These are phyloP conservation scores for Malbranchea zuffiana DNA, from an alignment of 2,329 filamentous ascomycete species.

Conservation along the genomic window DNA sequence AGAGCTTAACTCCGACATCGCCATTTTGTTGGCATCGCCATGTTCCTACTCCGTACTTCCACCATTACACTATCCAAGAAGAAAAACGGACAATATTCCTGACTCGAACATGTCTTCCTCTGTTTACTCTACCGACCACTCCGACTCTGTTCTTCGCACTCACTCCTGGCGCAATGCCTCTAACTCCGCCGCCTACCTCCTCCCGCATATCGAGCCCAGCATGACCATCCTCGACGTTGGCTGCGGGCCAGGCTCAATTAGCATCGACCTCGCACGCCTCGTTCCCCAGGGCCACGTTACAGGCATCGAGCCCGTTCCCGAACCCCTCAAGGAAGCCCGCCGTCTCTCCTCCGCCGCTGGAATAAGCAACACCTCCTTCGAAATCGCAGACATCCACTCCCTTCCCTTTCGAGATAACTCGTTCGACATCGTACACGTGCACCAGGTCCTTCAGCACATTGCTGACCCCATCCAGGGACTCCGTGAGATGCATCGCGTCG, in stretches of 20 bases:
- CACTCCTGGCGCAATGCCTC: conserved; percentile 11
- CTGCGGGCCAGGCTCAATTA: conserved; percentile 37
- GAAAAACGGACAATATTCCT: too few relatives aligned
- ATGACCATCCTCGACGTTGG: conserved; percentile 35
- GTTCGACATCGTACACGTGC: conserved; percentile 51
- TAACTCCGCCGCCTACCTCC: conserved; percentile 31
- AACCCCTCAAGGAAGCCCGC: conserved; percentile 25
- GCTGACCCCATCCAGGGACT: conserved; percentile 41
- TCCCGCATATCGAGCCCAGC: conserved; percentile 28
- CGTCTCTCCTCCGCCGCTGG: conserved; percentile 21
- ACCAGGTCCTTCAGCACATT: conserved; percentile 50
- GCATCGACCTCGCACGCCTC: conserved; percentile 29
- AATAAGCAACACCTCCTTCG: conserved; percentile 27
- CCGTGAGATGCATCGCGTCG: conserved; percentile 45
- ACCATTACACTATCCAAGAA: too few relatives aligned
- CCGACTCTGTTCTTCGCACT: conserved; percentile 7
- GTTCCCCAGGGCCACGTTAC: conserved; percentile 31
- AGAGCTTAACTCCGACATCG: too few relatives aligned
- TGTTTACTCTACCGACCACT: conserved; percentile 11
- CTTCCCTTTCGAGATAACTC: conserved; percentile 36
- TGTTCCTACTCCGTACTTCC: too few relatives aligned
- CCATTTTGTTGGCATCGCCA: too few relatives aligned
- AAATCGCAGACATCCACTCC: conserved; percentile 31
- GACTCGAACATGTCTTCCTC: too few relatives aligned
- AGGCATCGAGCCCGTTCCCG: conserved; percentile 25